These are phyloP conservation scores for Recurvomyces mirabilis DNA, from an alignment of 495 filamentous ascomycete species.

Conservation along the genomic window DNA sequence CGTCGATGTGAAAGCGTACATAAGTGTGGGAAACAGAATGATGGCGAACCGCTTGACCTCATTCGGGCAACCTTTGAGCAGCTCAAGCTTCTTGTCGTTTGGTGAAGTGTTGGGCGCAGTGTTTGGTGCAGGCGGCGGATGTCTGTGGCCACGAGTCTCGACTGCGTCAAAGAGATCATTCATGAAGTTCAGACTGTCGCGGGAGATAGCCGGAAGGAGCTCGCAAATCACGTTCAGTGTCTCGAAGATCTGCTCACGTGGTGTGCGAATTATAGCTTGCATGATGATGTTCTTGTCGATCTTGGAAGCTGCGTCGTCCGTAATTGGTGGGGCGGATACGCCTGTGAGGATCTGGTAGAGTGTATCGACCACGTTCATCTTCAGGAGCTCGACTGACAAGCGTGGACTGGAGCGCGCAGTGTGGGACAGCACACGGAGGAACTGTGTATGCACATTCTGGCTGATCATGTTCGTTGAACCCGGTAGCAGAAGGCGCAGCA, in stretches of 20 bases:
- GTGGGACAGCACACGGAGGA: conserved; percentile 80
- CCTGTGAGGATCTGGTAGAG: conserved; percentile 96
- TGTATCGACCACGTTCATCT: conserved; percentile 95
- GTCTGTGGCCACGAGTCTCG: conserved; percentile 30
- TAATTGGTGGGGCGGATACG: conserved; percentile 75
- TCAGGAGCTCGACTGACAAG: conserved; percentile 81
- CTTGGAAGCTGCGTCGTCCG: conserved; percentile 71
- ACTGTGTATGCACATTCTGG: conserved; percentile 91
- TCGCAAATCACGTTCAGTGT: conserved; percentile 97
- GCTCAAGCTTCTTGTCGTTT: conserved; percentile 65
- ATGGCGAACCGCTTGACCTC: conserved; percentile 86
- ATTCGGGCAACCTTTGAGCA: conserved; percentile 67
- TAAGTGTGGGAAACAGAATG: conserved; percentile 91
- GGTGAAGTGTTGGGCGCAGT: conserved; percentile 55
- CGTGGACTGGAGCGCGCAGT: conserved; percentile 77
- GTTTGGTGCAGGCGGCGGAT: conserved; percentile 30
- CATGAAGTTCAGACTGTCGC: conserved; percentile 38
- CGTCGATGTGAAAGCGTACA: conserved; percentile 94
- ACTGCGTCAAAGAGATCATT: conserved; percentile 44
- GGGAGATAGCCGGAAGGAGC: conserved; percentile 61
- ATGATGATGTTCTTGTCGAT: conserved; percentile 97
- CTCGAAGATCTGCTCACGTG: conserved; percentile 93
- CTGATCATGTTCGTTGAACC: conserved; percentile 95
- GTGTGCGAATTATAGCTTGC: conserved; percentile 93
- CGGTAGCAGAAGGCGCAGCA: conserved; percentile 82